A percentile compares a stretch with the other conserved stretches of the same genome.
Conservation (phyloP, 192 early-diverging fungal species). For the Allomyces javanicus region DNA sequence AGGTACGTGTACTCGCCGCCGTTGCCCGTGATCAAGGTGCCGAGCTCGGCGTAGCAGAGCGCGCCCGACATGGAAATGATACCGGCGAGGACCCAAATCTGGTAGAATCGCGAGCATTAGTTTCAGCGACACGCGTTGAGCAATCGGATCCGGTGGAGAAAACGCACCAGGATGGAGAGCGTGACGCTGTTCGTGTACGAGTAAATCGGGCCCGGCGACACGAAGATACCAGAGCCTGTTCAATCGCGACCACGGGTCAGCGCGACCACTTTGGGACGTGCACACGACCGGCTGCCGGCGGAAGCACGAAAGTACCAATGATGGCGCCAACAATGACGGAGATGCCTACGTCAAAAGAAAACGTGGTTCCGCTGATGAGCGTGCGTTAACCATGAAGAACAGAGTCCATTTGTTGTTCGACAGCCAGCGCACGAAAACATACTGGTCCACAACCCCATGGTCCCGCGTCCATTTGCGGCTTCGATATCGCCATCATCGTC, state of each 20-base stretch:
- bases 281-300: not conserved
- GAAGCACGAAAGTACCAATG: not conserved
- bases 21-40: slow-evolving; percentile 3
- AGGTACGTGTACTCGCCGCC: slow-evolving; percentile 4
- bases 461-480: no score
- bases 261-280: no score
- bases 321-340: not conserved
- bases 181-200: not conserved
- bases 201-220: slow-evolving; percentile 19
- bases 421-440: no score
- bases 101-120: not conserved
- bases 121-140: not conserved
- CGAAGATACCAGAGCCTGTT: slow-evolving; percentile 29
- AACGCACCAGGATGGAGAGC: not conserved
- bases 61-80: slow-evolving; percentile 3
- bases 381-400: no score
- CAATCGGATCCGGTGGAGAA: not conserved
- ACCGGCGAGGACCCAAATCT: slow-evolving; percentile 1
- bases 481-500: no score
- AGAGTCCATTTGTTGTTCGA: no score
- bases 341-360: not conserved
- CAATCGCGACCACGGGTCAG: not conserved
- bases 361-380: no score
- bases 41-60: slow-evolving; percentile 4
- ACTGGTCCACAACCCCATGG: no score